These are phyloP conservation scores for Podaxis sp. DNA, from an alignment of 768 basidiomycete genomes.

Conservation along the genomic window DNA sequence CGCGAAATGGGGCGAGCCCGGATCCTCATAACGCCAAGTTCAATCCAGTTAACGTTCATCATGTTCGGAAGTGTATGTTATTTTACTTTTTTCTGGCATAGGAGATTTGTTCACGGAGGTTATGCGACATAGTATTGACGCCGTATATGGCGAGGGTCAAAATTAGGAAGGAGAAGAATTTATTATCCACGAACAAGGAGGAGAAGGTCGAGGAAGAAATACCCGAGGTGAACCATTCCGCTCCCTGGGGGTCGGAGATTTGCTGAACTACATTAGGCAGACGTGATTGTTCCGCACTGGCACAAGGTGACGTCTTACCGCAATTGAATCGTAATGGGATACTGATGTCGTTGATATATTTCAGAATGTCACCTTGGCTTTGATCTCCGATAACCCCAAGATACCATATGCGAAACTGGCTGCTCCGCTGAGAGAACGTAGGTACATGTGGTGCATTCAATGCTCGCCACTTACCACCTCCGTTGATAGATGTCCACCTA, in stretches of 20 bases:
- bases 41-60: slow-evolving; percentile 57
- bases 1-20: slow-evolving; percentile 61
- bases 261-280: slow-evolving; percentile 31
- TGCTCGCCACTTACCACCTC: neutral
- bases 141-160: slow-evolving; percentile 77
- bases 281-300: slow-evolving; percentile 82
- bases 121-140: slow-evolving; percentile 62
- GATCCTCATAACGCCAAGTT: slow-evolving; percentile 58
- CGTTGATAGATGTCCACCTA: slow-evolving; percentile 57
- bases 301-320: slow-evolving; percentile 46
- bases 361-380: slow-evolving; percentile 84
- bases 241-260: neutral
- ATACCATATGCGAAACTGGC: slow-evolving; percentile 57
- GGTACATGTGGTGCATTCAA: slow-evolving; percentile 25
- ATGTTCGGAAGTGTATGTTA: slow-evolving; percentile 70
- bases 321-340: neutral
- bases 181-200: slow-evolving; percentile 50
- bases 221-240: slow-evolving; percentile 44
- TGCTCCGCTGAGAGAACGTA: slow-evolving; percentile 60
- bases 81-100: slow-evolving; percentile 5
- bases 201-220: slow-evolving; percentile 38
- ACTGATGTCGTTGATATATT: slow-evolving; percentile 1
- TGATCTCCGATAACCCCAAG: slow-evolving; percentile 68
- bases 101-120: neutral
- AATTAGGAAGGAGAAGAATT: slow-evolving; percentile 78